A percentile compares a stretch with the other conserved stretches of the same genome.
phyloP scores from a whole-genome alignment of 805 yeast species.

The Saccharomycopsis lassenensis region DNA sequence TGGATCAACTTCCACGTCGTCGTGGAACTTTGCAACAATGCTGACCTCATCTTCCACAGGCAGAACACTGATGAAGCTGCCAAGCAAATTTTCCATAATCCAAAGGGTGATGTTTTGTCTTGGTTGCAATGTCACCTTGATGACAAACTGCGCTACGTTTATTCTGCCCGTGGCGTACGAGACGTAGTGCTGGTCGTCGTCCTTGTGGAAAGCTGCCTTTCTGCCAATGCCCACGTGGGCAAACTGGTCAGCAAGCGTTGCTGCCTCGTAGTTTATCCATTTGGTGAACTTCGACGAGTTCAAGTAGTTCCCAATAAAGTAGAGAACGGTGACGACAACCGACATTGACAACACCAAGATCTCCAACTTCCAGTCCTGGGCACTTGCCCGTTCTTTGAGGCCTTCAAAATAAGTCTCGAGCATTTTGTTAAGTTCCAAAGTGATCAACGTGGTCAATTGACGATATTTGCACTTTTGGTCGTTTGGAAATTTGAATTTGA shows the following conservation, averaged over 20 bases:
- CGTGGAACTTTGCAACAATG: constrained; percentile 46
- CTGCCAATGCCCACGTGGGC: constrained; percentile 58
- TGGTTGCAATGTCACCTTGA: constrained; percentile 55
- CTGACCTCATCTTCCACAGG: constrained; percentile 50
- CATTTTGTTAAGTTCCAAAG: constrained; percentile 3
- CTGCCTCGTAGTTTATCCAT: constrained; percentile 37
- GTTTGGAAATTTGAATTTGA: no score
- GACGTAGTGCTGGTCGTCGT: constrained; percentile 47
- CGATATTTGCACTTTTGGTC: no score
- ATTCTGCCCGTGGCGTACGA: constrained; percentile 85
- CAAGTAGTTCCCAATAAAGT: constrained; percentile 45
- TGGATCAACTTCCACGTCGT: constrained; percentile 29
- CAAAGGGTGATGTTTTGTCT: constrained; percentile 72
- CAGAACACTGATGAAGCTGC: constrained; percentile 41
- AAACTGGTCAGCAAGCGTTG: constrained; percentile 55
- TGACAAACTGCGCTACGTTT: constrained; percentile 52
- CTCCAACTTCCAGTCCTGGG: constrained; percentile 72
- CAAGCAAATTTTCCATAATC: constrained; percentile 49
- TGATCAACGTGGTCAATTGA: no score
- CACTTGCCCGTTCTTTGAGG: constrained; percentile 8
- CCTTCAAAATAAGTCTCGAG: constrained; percentile 12
- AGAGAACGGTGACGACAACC: constrained; percentile 36
- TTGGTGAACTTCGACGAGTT: constrained; percentile 47
- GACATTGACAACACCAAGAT: constrained; percentile 41
- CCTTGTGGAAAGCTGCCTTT: constrained; percentile 42